Base-by-base conservation (phyloP, 495 filamentous ascomycete species). In the Pyrenula massariospora region DNA sequence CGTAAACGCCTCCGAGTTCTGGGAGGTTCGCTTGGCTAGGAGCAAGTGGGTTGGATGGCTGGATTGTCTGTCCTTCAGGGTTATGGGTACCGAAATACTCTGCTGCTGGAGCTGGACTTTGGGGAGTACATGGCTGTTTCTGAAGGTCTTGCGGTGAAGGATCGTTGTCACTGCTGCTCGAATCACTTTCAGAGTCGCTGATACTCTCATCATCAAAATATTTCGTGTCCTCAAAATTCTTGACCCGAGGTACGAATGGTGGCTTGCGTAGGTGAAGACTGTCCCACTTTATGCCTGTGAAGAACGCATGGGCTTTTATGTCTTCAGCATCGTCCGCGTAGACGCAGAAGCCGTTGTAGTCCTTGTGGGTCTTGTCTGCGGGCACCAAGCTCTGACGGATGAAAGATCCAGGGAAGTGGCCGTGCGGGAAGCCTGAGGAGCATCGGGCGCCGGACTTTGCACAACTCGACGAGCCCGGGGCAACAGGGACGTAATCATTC, bases 181-280 rank as follows among this genome's bases (percentile, higher is more conserved):
- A 42, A 5, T 42, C 31, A 42, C 57, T 24, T 22, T 77, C 76
- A 48, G 62, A 56, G 15, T 79, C 71, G 36, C 75, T 83, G 56
- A 87, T 78, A n/a, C 81, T 71, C 42, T 84, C 83, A 59, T 85
- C 84, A 54, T 94, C 87, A 59, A 95, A 95, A 65, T 95, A 96
- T 56, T 87, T 84, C 12, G 90, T 95, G 60, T 96, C 89, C 57
- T 92, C 89, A 62, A 78, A 75, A 22, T 76, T 72, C 25, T 73
- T 76, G 25, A 95, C 83, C 47, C 76, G 69, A 2, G 92, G 92
- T 3, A 94, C 73, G 59, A 88, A 86, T 2, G 91, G 92, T 11
- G 92, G 89, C 31, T 73, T 67, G 53, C 78, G 74, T 15, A 79
- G 63, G 62, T 91, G 88, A 24, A 89, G 69, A 0, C 75, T 72